Evolutionary conservation across 1,284 basidiomycete genomes (phyloP).

Genomic region (Xerocomus nothofagi): DNA sequence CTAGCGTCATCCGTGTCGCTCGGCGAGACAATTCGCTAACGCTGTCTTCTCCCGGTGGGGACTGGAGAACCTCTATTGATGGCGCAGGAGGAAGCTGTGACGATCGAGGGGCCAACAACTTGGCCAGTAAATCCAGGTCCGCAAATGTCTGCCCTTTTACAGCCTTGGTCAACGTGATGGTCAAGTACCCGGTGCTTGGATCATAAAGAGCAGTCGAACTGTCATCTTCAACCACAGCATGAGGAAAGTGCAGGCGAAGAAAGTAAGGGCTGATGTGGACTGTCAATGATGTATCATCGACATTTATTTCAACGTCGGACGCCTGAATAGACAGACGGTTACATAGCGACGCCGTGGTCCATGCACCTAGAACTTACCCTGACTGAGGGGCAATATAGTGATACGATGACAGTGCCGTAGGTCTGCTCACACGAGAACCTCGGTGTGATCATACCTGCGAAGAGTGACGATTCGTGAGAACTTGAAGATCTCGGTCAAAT

Average conservation of each 20-base stretch:
- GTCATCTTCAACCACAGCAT: constrained; percentile 66
- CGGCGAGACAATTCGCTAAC: constrained; percentile 44
- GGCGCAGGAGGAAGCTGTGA: constrained; percentile 41
- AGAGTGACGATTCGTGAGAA: constrained; percentile 1
- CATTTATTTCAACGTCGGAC: constrained; percentile 73
- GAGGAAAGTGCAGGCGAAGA: constrained; percentile 70
- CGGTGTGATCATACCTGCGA: constrained; percentile 69
- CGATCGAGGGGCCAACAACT: constrained; percentile 66
- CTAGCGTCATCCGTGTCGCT: constrained; percentile 46
- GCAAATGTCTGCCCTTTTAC: constrained; percentile 62
- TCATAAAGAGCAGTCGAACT: constrained; percentile 70
- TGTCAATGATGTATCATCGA: constrained; percentile 69
- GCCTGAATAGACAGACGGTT: constrained; percentile 49
- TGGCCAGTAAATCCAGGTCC: constrained; percentile 74
- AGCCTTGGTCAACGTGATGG: constrained; percentile 68
- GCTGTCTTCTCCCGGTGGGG: constrained; percentile 28
- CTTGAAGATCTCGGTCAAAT: background rate
- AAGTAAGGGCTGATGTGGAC: constrained; percentile 81
- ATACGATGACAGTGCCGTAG: constrained; percentile 54
- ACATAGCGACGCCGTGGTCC: constrained; percentile 15
- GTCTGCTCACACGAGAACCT: constrained; percentile 75
- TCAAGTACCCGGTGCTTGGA: constrained; percentile 68
- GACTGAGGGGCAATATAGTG: constrained; percentile 74
- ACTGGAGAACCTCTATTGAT: constrained; percentile 61
- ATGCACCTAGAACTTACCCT: constrained; percentile 53